phyloP scores from a whole-genome alignment of 108 stramenopile species.

The Nitzschia inconspicua region DNA sequence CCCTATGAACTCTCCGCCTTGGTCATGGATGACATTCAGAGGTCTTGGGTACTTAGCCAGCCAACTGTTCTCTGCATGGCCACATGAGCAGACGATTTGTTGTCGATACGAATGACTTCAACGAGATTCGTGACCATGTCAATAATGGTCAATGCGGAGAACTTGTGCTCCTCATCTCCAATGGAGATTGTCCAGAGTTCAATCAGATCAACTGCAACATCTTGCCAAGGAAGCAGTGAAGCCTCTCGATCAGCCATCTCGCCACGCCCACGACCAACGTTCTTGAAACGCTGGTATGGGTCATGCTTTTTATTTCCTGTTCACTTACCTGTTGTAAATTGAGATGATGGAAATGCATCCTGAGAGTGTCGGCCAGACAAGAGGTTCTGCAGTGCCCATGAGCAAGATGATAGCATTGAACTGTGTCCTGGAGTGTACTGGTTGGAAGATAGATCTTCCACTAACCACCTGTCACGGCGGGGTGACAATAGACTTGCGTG shows the following conservation, averaged over 20 bases:
- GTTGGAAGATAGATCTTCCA: no score
- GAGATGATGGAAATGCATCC: not conserved
- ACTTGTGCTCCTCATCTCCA: no score
- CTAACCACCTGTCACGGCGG: no score
- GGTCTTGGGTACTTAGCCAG: constrained; percentile 26
- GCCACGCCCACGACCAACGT: constrained; percentile 19
- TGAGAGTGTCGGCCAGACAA: constrained; percentile 9
- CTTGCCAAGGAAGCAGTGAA: no score
- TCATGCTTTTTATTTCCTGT: not conserved
- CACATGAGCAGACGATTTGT: constrained; percentile 17
- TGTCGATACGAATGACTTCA: constrained; percentile 18
- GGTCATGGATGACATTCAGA: constrained; percentile 11
- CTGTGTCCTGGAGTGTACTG: no score
- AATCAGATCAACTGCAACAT: no score
- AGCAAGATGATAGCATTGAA: constrained; percentile 25
- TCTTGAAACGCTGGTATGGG: no score
- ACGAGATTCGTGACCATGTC: constrained; percentile 31
- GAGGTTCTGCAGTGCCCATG: constrained; percentile 21
- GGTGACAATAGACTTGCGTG: no score
- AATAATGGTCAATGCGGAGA: no score
- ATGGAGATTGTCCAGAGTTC: no score
- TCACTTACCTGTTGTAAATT: constrained; percentile 1
- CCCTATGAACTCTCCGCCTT: constrained; percentile 33
- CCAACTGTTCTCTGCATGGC: constrained; percentile 24
- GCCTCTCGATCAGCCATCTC: constrained; percentile 13